Percentiles rank a stretch among this genome's conserved stretches.
Conservation (phyloP, 768 basidiomycete genomes). For the Rhodotorula paludigena region DNA sequence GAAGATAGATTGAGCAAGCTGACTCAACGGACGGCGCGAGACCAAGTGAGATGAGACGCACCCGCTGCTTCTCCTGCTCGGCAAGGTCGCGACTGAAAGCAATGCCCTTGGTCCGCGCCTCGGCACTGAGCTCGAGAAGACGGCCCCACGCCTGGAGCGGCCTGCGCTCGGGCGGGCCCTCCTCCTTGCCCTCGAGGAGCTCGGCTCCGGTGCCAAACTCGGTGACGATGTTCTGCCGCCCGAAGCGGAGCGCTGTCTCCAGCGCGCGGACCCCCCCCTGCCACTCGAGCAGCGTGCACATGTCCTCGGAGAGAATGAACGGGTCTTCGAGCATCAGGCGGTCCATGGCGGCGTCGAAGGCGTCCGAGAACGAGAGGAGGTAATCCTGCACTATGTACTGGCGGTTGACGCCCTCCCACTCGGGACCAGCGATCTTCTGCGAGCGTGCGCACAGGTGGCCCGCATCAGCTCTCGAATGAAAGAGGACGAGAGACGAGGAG, state of each 20-base stretch:
- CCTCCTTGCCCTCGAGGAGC: constrained; percentile 16
- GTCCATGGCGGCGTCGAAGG: constrained; percentile 38
- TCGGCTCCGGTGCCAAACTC: constrained; percentile 29
- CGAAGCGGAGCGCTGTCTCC: constrained; percentile 36
- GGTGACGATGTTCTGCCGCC: constrained; percentile 1
- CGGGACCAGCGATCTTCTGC: constrained; percentile 27
- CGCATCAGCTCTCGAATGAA: neutral
- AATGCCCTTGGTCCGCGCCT: constrained; percentile 18
- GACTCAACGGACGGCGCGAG: too few relatives aligned
- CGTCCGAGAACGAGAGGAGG: constrained; percentile 38
- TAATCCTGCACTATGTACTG: constrained; percentile 37
- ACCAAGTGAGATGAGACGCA: neutral
- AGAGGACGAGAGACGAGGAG: neutral
- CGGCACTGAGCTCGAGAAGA: constrained; percentile 26
- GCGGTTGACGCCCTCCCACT: constrained; percentile 32
- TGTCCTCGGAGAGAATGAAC: constrained; percentile 35
- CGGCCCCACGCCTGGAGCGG: constrained; percentile 30
- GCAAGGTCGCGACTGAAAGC: constrained; percentile 29
- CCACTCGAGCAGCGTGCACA: constrained; percentile 34
- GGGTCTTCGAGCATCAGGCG: constrained; percentile 32
- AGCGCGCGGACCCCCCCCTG: constrained; percentile 33
- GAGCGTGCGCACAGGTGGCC: neutral
- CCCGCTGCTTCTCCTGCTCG: constrained; percentile 34
- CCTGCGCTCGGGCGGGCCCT: neutral
- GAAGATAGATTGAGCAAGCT: too few relatives aligned